Evolutionary conservation across 352 stramenopile genomes (phyloP).

Genomic region (Phytophthora citrophthora): DNA sequence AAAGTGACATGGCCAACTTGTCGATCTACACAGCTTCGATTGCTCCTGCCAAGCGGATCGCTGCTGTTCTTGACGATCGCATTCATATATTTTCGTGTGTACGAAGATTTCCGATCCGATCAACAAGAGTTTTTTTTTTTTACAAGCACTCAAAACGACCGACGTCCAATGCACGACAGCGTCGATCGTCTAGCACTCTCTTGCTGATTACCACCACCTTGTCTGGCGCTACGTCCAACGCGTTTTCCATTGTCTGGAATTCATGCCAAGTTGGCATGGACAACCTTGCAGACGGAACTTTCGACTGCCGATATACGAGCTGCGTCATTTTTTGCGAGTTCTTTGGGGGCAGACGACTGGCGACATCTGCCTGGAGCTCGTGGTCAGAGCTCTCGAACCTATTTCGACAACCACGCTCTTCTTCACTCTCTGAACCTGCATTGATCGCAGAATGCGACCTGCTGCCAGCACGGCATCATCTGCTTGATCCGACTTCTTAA

Average conservation of each 20-base stretch:
- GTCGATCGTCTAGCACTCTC: conserved; percentile 10
- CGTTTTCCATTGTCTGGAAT: background rate
- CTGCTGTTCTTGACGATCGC: background rate
- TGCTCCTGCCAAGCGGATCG: background rate
- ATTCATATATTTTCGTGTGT: background rate
- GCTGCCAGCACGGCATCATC: conserved; percentile 14
- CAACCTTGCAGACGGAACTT: background rate
- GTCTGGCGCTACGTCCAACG: background rate
- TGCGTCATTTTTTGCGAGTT: conserved; percentile 1
- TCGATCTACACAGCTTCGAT: too few species aligned
- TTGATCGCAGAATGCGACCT: conserved; percentile 13
- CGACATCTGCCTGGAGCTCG: conserved; percentile 13
- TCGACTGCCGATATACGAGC: background rate
- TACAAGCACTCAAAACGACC: background rate
- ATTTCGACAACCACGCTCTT: conserved; percentile 14
- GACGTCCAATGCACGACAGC: conserved; percentile 6
- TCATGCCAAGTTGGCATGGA: too few species aligned
- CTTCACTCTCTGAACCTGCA: background rate
- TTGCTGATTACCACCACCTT: background rate
- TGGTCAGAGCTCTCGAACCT: conserved; percentile 9
- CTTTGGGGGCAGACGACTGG: conserved; percentile 17
- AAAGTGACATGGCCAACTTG: too few species aligned
- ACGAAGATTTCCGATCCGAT: background rate
- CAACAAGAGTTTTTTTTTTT: background rate
- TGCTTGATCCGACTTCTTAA: conserved; percentile 15